These are phyloP conservation scores for Zymoseptoria tritici DNA, from an alignment of 2,329 filamentous ascomycete genomes.

Conservation along the genomic window DNA sequence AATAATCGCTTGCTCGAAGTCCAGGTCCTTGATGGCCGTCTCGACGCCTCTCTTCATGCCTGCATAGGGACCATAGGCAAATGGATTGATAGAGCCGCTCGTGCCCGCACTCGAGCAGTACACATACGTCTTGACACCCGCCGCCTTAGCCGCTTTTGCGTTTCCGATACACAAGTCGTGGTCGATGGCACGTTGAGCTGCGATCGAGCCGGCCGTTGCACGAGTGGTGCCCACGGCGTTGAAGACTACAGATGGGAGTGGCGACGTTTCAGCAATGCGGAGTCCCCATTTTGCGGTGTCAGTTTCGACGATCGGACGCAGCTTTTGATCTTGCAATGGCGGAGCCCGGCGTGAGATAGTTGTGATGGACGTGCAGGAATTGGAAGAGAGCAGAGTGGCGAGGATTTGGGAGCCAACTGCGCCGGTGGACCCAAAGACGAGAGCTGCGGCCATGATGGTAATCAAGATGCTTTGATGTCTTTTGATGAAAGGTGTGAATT, in stretches of 20 bases:
- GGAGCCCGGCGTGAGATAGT: constrained; percentile 15
- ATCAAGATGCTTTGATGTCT: not conserved
- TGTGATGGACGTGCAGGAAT: constrained; percentile 8
- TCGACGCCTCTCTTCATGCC: constrained; percentile 35
- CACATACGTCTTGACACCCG: constrained; percentile 31
- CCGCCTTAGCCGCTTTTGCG: constrained; percentile 30
- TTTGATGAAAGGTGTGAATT: not conserved
- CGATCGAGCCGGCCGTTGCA: constrained; percentile 28
- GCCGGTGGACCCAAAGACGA: constrained; percentile 17
- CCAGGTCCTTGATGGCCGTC: constrained; percentile 29
- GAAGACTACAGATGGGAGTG: constrained; percentile 12
- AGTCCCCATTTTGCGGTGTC: constrained; percentile 12
- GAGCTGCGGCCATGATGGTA: constrained; percentile 11
- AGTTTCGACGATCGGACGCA: constrained; percentile 10
- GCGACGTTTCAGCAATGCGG: constrained; percentile 6
- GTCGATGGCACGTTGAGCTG: constrained; percentile 34
- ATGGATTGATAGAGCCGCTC: constrained; percentile 12
- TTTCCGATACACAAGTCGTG: constrained; percentile 32
- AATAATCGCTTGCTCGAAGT: constrained; percentile 33
- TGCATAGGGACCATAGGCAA: constrained; percentile 27
- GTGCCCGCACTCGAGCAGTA: constrained; percentile 32
- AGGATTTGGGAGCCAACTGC: constrained; percentile 17
- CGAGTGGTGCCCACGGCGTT: constrained; percentile 31
- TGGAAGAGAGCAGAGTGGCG: constrained; percentile 6
- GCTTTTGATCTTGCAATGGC: constrained; percentile 6